Evolutionary conservation across 495 filamentous ascomycete genomes (phyloP).

Genomic region (Neurospora sp.): DNA sequence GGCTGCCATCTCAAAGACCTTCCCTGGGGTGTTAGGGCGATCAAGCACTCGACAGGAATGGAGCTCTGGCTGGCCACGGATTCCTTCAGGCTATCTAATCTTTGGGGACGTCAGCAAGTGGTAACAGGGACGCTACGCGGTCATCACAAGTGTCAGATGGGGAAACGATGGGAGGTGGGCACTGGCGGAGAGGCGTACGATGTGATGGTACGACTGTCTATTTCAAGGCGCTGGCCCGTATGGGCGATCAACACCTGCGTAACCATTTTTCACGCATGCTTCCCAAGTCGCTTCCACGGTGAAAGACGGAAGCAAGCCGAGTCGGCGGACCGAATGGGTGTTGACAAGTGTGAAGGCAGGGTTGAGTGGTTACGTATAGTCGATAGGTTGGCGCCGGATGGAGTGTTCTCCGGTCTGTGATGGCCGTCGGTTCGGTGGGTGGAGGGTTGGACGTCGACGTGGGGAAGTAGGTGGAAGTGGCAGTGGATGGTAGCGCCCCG

Average conservation of each 20-base stretch:
- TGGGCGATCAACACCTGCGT: slow-evolving; percentile 85
- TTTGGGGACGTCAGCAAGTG: slow-evolving; percentile 6
- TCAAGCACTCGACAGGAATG: slow-evolving; percentile 61
- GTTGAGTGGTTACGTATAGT: not conserved
- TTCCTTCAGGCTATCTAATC: slow-evolving; percentile 54
- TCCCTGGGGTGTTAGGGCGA: slow-evolving; percentile 72
- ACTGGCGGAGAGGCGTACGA: slow-evolving; percentile 43
- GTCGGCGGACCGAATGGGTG: not conserved
- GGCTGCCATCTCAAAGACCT: slow-evolving; percentile 69
- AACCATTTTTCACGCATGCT: slow-evolving; percentile 35
- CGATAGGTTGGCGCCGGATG: not conserved
- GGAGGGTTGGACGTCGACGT: not conserved
- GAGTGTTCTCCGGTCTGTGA: not conserved
- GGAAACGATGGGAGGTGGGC: not conserved
- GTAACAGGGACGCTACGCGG: not conserved
- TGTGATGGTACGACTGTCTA: slow-evolving; percentile 58
- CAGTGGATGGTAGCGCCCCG: not conserved
- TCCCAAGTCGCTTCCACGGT: slow-evolving; percentile 1
- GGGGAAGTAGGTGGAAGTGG: not conserved
- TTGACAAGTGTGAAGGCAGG: not conserved
- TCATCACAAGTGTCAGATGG: slow-evolving; percentile 1
- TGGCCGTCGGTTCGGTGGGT: not conserved
- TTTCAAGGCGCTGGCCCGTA: slow-evolving; percentile 69
- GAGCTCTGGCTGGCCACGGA: slow-evolving; percentile 58
- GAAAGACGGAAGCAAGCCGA: not conserved